Evolutionary conservation across 345 rosid genomes (phyloP).

Genomic region (Triadica sebifera): DNA sequence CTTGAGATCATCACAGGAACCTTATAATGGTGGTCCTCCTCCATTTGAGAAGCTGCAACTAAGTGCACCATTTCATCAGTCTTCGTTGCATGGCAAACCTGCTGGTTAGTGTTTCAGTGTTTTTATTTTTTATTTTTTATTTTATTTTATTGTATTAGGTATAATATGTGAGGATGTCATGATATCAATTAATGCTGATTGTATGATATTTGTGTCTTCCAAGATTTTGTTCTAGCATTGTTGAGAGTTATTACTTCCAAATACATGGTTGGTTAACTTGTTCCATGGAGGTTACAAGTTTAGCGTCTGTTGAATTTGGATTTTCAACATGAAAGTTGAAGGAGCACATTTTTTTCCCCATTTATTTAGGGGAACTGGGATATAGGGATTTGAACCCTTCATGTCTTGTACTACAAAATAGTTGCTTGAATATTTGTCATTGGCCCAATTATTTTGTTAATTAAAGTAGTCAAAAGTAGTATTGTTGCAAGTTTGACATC

Average conservation of each 20-base stretch:
- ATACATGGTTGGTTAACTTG: not conserved
- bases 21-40: slow-evolving; percentile 63
- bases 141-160: not conserved
- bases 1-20: slow-evolving; percentile 43
- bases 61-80: slow-evolving; percentile 32
- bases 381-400: not conserved
- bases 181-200: not conserved
- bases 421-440: not conserved
- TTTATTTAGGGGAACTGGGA: not conserved
- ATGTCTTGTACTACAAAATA: not conserved
- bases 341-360: not conserved
- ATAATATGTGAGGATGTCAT: not conserved
- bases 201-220: no score
- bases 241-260: not conserved
- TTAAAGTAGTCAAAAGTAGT: not conserved
- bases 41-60: slow-evolving; percentile 80
- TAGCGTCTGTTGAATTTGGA: no score
- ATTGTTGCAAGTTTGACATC: not conserved
- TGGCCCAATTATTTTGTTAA: not conserved
- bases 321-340: no score
- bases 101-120: slow-evolving; percentile 26
- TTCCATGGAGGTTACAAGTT: no score
- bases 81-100: slow-evolving; percentile 31
- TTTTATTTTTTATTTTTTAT: no score
- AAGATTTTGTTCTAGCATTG: not conserved